These are phyloP conservation scores for Clavariopsis aquatica DNA, from an alignment of 495 filamentous ascomycete genomes.

Conservation along the genomic window DNA sequence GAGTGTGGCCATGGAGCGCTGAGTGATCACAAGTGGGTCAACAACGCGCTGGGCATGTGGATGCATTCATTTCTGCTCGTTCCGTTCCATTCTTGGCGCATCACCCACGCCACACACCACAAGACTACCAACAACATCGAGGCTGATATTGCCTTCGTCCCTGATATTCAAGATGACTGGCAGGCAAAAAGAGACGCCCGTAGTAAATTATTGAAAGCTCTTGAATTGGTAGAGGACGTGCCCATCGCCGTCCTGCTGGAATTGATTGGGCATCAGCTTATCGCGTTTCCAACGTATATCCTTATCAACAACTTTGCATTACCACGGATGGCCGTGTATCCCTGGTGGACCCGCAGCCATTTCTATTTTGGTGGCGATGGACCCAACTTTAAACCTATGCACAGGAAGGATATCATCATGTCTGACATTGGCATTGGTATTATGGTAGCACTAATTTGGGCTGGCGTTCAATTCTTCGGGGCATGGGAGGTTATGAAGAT, in stretches of 20 bases:
- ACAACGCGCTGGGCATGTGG: constrained; percentile 4
- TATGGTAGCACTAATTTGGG: background rate
- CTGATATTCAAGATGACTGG: background rate
- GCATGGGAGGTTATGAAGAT: background rate
- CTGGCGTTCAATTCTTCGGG: background rate
- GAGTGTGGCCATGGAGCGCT: background rate
- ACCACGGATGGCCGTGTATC: background rate
- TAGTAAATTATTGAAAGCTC: background rate
- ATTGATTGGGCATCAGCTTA: background rate
- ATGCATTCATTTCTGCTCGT: constrained; percentile 5
- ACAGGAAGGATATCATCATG: constrained; percentile 3
- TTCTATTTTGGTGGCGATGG: constrained; percentile 4
- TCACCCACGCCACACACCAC: constrained; percentile 2
- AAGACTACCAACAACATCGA: constrained; percentile 4
- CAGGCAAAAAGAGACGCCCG: background rate
- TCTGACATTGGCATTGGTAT: background rate
- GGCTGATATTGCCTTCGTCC: background rate
- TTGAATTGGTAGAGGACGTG: background rate
- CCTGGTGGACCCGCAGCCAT: constrained; percentile 6
- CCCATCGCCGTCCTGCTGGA: background rate
- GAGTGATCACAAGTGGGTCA: constrained; percentile 3
- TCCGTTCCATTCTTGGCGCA: background rate
- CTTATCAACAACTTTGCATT: constrained; percentile 10
- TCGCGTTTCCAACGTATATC: constrained; percentile 1
- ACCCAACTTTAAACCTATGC: background rate